Percentiles rank a stretch among this genome's conserved stretches.
These are phyloP conservation scores for Candida vaughaniae DNA, from an alignment of 805 yeast species.

Conservation along the genomic window DNA sequence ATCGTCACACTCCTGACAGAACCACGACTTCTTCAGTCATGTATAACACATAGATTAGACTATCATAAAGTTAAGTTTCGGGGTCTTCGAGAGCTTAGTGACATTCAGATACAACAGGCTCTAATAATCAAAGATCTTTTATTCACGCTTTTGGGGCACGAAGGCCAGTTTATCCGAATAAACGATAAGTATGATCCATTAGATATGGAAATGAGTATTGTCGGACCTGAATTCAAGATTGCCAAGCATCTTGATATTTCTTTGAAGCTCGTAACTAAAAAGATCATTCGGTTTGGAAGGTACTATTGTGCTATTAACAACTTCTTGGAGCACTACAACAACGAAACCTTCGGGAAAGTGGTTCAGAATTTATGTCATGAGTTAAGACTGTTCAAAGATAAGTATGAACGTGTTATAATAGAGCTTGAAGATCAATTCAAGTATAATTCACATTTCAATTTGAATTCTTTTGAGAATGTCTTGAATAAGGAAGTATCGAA, in stretches of 20 bases:
- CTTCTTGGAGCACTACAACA: constrained; percentile 61
- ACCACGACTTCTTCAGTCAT: constrained; percentile 15
- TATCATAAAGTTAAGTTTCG: constrained; percentile 11
- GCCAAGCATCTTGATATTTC: constrained; percentile 73
- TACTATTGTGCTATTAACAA: constrained; percentile 55
- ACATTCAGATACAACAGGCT: constrained; percentile 65
- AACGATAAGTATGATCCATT: constrained; percentile 57
- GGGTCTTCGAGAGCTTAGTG: constrained; percentile 41
- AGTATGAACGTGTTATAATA: constrained; percentile 30
- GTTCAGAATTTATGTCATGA: constrained; percentile 70
- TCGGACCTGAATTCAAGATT: constrained; percentile 75
- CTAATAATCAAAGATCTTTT: constrained; percentile 69
- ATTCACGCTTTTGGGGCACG: constrained; percentile 65
- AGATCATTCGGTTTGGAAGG: constrained; percentile 62
- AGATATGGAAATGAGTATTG: constrained; percentile 38
- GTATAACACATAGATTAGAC: constrained; percentile 5
- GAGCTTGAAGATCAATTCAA: constrained; percentile 56
- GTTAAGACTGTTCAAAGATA: constrained; percentile 31
- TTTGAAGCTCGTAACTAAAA: constrained; percentile 65
- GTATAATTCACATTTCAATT: constrained; percentile 50
- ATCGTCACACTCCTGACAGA: constrained; percentile 16
- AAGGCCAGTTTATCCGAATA: constrained; percentile 75
- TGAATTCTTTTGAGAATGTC: constrained; percentile 52
- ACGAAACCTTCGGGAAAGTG: constrained; percentile 61
- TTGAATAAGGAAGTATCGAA: constrained; percentile 26